These are phyloP conservation scores for Aspergillus chevalieri DNA, from an alignment of 2,329 filamentous ascomycete species.

Conservation along the genomic window DNA sequence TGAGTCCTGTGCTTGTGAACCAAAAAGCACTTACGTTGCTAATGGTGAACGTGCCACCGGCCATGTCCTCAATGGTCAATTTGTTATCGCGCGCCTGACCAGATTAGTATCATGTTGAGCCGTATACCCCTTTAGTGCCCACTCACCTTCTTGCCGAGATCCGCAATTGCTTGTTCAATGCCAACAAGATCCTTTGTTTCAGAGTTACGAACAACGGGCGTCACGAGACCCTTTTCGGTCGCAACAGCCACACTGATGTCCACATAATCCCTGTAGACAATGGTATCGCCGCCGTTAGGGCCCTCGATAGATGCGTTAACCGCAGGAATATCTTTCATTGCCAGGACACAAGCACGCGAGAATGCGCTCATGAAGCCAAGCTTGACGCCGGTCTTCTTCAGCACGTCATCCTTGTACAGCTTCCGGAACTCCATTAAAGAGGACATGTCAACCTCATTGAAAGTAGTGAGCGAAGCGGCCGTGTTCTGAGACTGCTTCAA, in stretches of 20 bases:
- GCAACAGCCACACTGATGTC: slow-evolving; percentile 96
- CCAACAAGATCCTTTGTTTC: slow-evolving; percentile 81
- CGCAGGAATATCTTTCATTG: slow-evolving; percentile 89
- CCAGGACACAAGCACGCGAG: slow-evolving; percentile 78
- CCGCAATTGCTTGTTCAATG: slow-evolving; percentile 86
- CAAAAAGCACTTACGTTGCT: slow-evolving; percentile 59
- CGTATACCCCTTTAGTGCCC: not conserved
- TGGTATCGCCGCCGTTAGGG: slow-evolving; percentile 88
- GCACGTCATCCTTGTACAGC: slow-evolving; percentile 89
- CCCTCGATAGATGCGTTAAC: slow-evolving; percentile 98
- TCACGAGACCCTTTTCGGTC: slow-evolving; percentile 95
- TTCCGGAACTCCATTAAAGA: slow-evolving; percentile 95
- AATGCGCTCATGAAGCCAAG: slow-evolving; percentile 99
- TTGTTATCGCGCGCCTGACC: slow-evolving; percentile 85
- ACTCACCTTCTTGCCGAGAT: slow-evolving; percentile 85
- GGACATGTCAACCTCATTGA: slow-evolving; percentile 99
- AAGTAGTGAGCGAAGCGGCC: slow-evolving; percentile 91
- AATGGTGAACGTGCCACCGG: slow-evolving; percentile 95
- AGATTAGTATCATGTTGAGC: slow-evolving; percentile 6
- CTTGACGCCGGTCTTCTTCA: slow-evolving; percentile 96
- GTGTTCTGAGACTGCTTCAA: slow-evolving; percentile 99
- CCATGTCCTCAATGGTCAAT: slow-evolving; percentile 98
- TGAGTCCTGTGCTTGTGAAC: not conserved
- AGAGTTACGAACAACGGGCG: slow-evolving; percentile 89
- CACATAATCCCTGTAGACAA: slow-evolving; percentile 96